Percentiles rank a stretch among this genome's conserved stretches.
Conservation (phyloP, 2,329 filamentous ascomycete genomes). For the Plectosphaerella sp. region DNA sequence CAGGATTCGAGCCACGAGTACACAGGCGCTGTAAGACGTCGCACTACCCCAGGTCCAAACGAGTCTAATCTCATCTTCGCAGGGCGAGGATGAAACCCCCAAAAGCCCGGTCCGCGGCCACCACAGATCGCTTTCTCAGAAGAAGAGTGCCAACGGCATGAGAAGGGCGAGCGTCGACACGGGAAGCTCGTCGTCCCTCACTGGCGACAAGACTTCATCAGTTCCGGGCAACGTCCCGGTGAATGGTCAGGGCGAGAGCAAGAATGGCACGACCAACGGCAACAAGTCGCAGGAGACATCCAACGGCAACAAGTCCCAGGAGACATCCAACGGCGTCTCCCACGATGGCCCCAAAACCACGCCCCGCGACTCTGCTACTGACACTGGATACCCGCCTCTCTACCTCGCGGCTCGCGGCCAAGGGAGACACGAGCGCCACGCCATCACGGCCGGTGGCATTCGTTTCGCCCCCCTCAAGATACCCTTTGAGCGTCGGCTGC, state of each 20-base stretch:
- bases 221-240: no score
- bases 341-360: background rate
- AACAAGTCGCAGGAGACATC: background rate
- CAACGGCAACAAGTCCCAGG: background rate
- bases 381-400: conserved; percentile 9
- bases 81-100: conserved; percentile 6
- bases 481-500: conserved; percentile 65
- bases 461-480: conserved; percentile 80
- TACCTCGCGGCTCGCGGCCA: conserved; percentile 2
- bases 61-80: background rate
- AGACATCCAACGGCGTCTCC: background rate
- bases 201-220: no score
- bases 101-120: conserved; percentile 4
- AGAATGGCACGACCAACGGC: conserved; percentile 10
- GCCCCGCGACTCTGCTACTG: background rate
- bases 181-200: no score
- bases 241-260: conserved; percentile 2
- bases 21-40: conserved; percentile 3
- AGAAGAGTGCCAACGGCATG: background rate
- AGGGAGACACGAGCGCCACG: conserved; percentile 18
- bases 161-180: no score
- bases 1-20: conserved; percentile 7
- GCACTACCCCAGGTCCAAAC: background rate
- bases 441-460: conserved; percentile 50
- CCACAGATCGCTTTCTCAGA: conserved; percentile 1